A percentile compares a stretch with the other conserved stretches of the same genome.
phyloP scores from a whole-genome alignment of 805 yeast genomes.

The Hanseniaspora lachancei region DNA sequence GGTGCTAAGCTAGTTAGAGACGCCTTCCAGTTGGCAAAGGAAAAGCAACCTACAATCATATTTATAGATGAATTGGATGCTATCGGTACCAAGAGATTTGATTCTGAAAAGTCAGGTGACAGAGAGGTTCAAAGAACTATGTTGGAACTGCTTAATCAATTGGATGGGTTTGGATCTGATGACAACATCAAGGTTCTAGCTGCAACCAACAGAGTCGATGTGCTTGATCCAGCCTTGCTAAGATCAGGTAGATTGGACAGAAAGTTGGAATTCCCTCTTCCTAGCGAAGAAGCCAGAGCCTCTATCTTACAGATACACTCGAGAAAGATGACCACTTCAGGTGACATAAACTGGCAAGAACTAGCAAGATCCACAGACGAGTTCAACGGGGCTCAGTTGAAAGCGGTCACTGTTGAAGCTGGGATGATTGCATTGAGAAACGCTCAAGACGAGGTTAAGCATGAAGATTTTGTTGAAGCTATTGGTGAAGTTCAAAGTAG shows the following conservation, averaged over 20 bases:
- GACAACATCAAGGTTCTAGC: conserved; percentile 95
- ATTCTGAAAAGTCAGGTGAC: conserved; percentile 93
- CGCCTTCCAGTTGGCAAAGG: conserved; percentile 93
- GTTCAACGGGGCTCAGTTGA: conserved; percentile 96
- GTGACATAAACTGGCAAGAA: conserved; percentile 92
- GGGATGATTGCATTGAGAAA: conserved; percentile 98
- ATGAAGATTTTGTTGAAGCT: conserved; percentile 97
- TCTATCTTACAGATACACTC: conserved; percentile 94
- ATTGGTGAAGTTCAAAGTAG: conserved; percentile 97
- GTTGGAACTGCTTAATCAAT: conserved; percentile 92
- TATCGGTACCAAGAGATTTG: conserved; percentile 95
- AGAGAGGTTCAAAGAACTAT: conserved; percentile 98
- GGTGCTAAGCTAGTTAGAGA: conserved; percentile 97
- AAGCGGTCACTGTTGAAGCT: conserved; percentile 98
- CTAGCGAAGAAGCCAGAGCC: conserved; percentile 94
- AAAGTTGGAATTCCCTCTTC: conserved; percentile 95
- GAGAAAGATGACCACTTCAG: conserved; percentile 87
- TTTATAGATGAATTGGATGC: conserved; percentile 98
- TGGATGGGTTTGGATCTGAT: conserved; percentile 96
- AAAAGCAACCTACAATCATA: conserved; percentile 94
- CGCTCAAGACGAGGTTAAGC: conserved; percentile 81
- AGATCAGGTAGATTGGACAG: conserved; percentile 97
- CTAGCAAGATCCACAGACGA: conserved; percentile 96
- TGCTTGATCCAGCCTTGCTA: conserved; percentile 92
- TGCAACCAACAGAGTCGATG: conserved; percentile 96